Conservation (phyloP, 139 green algal genomes). For the Zygnema cylindricum region DNA sequence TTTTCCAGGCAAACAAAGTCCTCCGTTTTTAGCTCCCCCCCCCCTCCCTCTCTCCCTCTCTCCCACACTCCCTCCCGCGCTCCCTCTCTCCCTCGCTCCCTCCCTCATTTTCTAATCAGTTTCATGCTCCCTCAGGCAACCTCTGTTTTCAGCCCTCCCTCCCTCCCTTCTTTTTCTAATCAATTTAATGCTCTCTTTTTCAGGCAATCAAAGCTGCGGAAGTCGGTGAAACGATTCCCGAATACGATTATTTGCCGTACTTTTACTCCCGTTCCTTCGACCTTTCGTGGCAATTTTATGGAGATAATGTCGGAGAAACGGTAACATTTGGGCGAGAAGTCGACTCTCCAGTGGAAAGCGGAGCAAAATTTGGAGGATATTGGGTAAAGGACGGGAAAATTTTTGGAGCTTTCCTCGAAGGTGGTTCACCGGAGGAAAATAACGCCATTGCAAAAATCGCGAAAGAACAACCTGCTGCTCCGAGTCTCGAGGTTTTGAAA, state of each 20-base stretch:
- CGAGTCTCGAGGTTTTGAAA: conserved; percentile 15
- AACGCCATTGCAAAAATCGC: conserved; percentile 74
- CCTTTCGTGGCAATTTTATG: conserved; percentile 80
- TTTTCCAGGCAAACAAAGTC: too few relatives aligned
- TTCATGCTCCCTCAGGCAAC: conserved; percentile 63
- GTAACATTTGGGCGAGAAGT: conserved; percentile 67
- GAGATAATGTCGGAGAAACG: conserved; percentile 63
- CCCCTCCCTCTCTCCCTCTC: neutral
- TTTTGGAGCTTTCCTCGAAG: conserved; percentile 86
- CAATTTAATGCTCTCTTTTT: conserved; percentile 38
- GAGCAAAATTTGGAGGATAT: conserved; percentile 84
- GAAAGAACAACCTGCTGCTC: conserved; percentile 38
- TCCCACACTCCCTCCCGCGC: neutral
- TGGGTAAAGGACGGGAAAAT: conserved; percentile 82
- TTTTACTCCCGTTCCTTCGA: conserved; percentile 89
- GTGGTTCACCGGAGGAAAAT: conserved; percentile 76
- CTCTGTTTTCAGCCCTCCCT: too few relatives aligned
- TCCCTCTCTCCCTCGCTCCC: neutral
- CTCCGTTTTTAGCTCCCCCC: too few relatives aligned
- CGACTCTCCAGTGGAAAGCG: neutral
- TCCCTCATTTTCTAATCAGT: conserved; percentile 50
- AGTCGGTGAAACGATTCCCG: conserved; percentile 37
- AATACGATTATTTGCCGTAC: conserved; percentile 91
- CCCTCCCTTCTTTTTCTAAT: neutral
- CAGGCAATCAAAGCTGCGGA: conserved; percentile 55